Evolutionary conservation across 148 eudicot species (phyloP), one percentile per base, ranked within the genome.

Genomic region (Nyssa sinensis): DNA sequence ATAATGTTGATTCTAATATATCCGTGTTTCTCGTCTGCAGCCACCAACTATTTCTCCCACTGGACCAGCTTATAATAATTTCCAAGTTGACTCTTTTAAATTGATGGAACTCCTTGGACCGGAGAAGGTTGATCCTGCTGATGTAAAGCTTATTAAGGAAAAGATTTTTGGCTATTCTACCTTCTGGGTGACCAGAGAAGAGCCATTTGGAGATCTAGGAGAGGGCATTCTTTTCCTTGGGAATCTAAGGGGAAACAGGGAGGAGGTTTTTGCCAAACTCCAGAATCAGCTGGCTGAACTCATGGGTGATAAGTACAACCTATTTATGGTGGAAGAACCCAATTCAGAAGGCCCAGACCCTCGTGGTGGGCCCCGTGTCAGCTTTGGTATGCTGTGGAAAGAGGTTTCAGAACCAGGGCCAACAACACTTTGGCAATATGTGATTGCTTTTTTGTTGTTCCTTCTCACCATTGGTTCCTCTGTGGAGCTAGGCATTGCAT

Each of bases 361-460:
- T 28, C 99, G 98, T 72, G 99, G 99, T 80, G 98, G 98, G 28
- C 99, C 99, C 28, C 94, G 99, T 37, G 96, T 96, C 77, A 96
- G 99, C 77, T 96, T 96, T 78, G 99, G 99, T 60, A 82, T 96
- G 97, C 82, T 96, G 62, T 86, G 97, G 29, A 96, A 93, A 84
- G 99, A 96, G 79, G 99, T 96, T 64, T 96, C 99, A 8, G 99
- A 93, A 78, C 98, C 98, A 13, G 93, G 86, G 67, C 86, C 92
- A 75, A 96, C 99, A 24, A 82, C 97, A n/a, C 93, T 96, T 47
- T 96, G 99, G 99, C 99, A 96, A 79, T 96, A 93, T 79, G 96
- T 93, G 25, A 96, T 96, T 77, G 99, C 98, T 60, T 68, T 96
- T 63, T 71, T 96, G 81, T 79, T 96, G 79, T 93, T 96, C 76